Conservation (phyloP, 2,329 filamentous ascomycete species). For the Ophiognomonia clavigignenti-juglandacearum region DNA sequence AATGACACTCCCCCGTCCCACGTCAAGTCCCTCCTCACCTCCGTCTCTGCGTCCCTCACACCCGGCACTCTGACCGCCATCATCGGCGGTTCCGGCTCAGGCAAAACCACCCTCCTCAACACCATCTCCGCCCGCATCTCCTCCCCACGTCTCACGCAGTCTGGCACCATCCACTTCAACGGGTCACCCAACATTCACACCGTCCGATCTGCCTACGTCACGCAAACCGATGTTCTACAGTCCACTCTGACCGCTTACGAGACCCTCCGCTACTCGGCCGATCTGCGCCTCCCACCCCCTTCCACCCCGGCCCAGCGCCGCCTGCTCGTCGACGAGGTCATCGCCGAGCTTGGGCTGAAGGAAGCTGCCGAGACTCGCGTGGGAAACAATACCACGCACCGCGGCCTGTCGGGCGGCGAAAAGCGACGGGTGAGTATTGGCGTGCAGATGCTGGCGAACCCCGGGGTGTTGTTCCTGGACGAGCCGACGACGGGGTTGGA, state of each 20-base stretch:
- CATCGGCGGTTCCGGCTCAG: constrained; percentile 68
- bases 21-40: constrained; percentile 53
- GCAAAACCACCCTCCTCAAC: constrained; percentile 69
- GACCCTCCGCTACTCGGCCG: constrained; percentile 68
- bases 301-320: constrained; percentile 54
- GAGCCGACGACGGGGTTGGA: constrained; percentile 77
- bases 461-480: constrained; percentile 72
- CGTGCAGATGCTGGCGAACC: constrained; percentile 74
- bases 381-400: constrained; percentile 64
- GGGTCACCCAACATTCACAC: constrained; percentile 45
- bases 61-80: constrained; percentile 69
- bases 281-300: constrained; percentile 62
- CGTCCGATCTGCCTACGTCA: constrained; percentile 57
- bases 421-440: constrained; percentile 73
- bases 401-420: constrained; percentile 75
- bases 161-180: constrained; percentile 60
- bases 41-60: constrained; percentile 58
- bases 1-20: constrained; percentile 20
- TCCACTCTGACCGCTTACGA: constrained; percentile 72
- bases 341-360: constrained; percentile 69
- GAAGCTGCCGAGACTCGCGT: constrained; percentile 73
- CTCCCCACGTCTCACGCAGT: constrained; percentile 44
- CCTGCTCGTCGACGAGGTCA: constrained; percentile 69
- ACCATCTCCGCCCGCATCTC: constrained; percentile 65
- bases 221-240: constrained; percentile 71